These are phyloP conservation scores for Penicillium robsamsonii DNA, from an alignment of 495 filamentous ascomycete genomes.

Conservation along the genomic window DNA sequence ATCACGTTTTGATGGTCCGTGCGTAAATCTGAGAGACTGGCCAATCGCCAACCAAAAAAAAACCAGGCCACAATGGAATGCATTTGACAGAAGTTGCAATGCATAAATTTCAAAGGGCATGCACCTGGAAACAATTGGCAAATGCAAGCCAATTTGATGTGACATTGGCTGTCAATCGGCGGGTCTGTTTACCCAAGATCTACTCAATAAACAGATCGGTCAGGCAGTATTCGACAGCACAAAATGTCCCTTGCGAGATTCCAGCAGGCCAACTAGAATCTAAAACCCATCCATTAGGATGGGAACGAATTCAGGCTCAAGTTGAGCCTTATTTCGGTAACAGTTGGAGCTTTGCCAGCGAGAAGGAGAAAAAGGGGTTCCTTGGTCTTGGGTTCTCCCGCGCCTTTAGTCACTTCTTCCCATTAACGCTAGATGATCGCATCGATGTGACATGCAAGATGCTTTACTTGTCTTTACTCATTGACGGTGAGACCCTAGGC, in stretches of 20 bases:
- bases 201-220: neutral
- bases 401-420: slow-evolving; percentile 22
- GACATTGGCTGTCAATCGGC: neutral
- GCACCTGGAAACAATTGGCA: neutral
- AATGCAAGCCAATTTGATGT: neutral
- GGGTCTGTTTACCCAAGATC: neutral
- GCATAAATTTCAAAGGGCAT: neutral
- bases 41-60: neutral
- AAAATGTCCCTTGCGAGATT: slow-evolving; percentile 7
- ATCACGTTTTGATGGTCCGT: slow-evolving; percentile 8
- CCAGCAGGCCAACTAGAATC: slow-evolving; percentile 15
- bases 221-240: slow-evolving; percentile 8
- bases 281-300: slow-evolving; percentile 19
- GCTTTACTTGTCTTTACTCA: slow-evolving; percentile 20
- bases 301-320: slow-evolving; percentile 17
- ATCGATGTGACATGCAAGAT: slow-evolving; percentile 21
- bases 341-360: slow-evolving; percentile 20
- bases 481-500: slow-evolving; percentile 18
- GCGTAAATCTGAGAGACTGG: neutral
- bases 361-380: slow-evolving; percentile 19
- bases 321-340: slow-evolving; percentile 21
- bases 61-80: neutral
- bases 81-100: neutral
- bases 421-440: slow-evolving; percentile 18
- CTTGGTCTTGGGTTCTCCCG: slow-evolving; percentile 21